phyloP scores from a whole-genome alignment of 78 protist species.

The Dictyostelium brefeldianum region DNA sequence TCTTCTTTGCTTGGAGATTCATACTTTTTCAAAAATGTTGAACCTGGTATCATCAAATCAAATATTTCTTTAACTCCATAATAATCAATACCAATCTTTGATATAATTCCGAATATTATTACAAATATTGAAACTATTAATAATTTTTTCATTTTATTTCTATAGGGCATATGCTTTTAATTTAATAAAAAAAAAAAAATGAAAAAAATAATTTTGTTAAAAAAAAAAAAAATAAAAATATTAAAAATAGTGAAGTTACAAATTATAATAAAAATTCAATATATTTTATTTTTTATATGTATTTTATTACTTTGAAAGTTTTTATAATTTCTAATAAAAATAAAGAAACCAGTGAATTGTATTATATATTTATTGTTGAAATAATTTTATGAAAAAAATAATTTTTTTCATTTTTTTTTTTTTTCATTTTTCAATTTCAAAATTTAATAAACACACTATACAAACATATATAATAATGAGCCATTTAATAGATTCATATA shows the following conservation, averaged over 20 bases:
- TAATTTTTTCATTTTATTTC: not conserved
- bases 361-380: too few species aligned
- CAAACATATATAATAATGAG: slow-evolving; percentile 27
- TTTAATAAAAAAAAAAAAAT: not conserved
- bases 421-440: not conserved
- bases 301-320: too few species aligned
- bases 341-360: too few species aligned
- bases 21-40: not conserved
- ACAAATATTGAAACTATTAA: not conserved
- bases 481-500: slow-evolving; percentile 73
- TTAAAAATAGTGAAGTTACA: not conserved
- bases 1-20: not conserved
- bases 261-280: too few species aligned
- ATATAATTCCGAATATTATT: not conserved
- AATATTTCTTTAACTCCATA: not conserved
- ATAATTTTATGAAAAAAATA: too few species aligned
- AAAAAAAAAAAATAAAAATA: not conserved
- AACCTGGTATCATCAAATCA: too few species aligned
- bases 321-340: too few species aligned
- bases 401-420: slow-evolving; percentile 24
- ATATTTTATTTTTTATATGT: too few species aligned
- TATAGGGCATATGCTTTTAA: not conserved
- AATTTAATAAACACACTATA: not conserved
- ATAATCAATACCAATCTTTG: slow-evolving; percentile 11
- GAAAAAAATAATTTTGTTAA: not conserved